Percentiles rank a stretch among this genome's conserved stretches.
phyloP scores from a whole-genome alignment of 177 flowering plant genomes.

The Vitis hybrid region DNA sequence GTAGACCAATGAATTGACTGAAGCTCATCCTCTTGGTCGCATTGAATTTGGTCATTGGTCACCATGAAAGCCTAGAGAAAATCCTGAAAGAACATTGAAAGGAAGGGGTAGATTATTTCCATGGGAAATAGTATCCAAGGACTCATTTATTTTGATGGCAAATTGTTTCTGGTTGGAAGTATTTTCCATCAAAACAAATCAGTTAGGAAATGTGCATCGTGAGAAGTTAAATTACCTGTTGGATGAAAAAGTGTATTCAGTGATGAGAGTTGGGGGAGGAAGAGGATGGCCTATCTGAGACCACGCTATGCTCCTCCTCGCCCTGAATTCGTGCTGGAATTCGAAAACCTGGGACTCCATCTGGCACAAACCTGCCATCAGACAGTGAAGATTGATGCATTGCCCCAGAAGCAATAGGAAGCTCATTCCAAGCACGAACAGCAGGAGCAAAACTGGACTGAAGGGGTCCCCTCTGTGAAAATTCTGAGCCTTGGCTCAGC shows the following conservation, averaged over 20 bases:
- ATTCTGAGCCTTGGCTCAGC: conserved; percentile 21
- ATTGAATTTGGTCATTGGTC: background rate
- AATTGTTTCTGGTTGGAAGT: background rate
- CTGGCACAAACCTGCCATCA: conserved; percentile 15
- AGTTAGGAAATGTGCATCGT: too few species aligned
- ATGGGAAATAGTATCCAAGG: too few species aligned
- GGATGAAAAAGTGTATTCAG: conserved; percentile 3
- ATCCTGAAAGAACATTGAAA: background rate
- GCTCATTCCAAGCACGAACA: conserved; percentile 27
- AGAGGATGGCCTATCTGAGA: conserved; percentile 20
- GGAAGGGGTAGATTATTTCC: background rate
- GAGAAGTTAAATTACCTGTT: background rate
- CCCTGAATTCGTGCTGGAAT: conserved; percentile 25
- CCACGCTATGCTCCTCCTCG: conserved; percentile 13
- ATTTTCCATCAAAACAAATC: background rate
- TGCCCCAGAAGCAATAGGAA: conserved; percentile 10
- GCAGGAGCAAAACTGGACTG: conserved; percentile 43
- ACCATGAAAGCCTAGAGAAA: background rate
- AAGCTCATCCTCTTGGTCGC: background rate
- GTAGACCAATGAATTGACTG: conserved; percentile 6
- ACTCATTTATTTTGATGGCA: too few species aligned
- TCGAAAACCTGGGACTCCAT: conserved; percentile 22
- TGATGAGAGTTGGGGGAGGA: conserved; percentile 23
- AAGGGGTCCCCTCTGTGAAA: conserved; percentile 47
- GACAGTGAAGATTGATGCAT: conserved; percentile 18